These are phyloP conservation scores for Obelidium mucronatum DNA, from an alignment of 192 early-diverging fungal species.

Conservation along the genomic window DNA sequence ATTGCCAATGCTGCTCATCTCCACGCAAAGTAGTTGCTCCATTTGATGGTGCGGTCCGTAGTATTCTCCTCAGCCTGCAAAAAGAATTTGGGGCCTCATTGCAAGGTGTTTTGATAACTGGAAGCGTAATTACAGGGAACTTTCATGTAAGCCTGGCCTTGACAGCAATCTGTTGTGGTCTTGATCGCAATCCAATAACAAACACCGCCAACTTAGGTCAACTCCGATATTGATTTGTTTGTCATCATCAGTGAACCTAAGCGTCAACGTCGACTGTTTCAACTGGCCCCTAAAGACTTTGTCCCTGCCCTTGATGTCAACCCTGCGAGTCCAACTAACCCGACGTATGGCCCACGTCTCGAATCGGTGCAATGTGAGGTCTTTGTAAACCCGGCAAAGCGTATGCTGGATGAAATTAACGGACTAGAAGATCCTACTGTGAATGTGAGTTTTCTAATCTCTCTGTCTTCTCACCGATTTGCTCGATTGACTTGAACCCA, in stretches of 20 bases:
- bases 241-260: conserved; percentile 1
- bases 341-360: neutral
- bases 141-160: too few species aligned
- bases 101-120: conserved; percentile 10
- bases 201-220: too few species aligned
- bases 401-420: conserved; percentile 32
- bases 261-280: conserved; percentile 41
- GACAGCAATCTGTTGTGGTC: too few species aligned
- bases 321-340: neutral
- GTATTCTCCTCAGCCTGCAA: neutral
- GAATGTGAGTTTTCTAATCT: too few species aligned
- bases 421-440: conserved; percentile 25
- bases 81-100: conserved; percentile 11
- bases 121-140: conserved; percentile 23
- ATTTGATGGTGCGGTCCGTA: conserved; percentile 18
- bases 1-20: too few species aligned
- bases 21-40: conserved; percentile 23
- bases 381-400: conserved; percentile 29
- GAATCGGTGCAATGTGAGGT: conserved; percentile 28
- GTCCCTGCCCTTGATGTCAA: neutral
- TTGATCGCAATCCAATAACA: neutral
- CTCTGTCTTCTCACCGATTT: too few species aligned
- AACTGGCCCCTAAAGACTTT: neutral
- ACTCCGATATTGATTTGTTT: conserved; percentile 35
- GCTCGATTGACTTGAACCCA: too few species aligned